Evolutionary conservation across 2,329 filamentous ascomycete genomes (phyloP), one percentile per base, ranked within the genome.

Genomic region (Pseudogymnoascus pannorum): DNA sequence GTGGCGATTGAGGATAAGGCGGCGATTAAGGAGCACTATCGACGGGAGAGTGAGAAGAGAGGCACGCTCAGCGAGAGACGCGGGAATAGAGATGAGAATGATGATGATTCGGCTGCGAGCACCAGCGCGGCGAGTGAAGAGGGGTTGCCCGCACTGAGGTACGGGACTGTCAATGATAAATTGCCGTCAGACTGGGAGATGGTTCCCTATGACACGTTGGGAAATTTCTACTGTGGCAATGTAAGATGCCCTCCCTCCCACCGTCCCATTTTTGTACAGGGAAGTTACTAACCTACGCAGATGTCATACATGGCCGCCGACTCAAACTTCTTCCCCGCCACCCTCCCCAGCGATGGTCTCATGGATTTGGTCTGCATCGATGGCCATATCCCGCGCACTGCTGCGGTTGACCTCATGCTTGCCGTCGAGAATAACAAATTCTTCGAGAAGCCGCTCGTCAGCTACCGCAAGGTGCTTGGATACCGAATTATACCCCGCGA

Each of bases 211-310:
- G 85, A 94, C 64, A 90, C 87, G 29, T 78, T 99, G 61, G 92
- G 92, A 54, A 97, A 91, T 70, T 96, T 99, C 73, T 97, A 95
- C 75, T 89, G 87, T 31, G 94, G 94, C 64, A 99, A 97, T 72
- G 86, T 87, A 71, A 76, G 84, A 77, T 18, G 9, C 12, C n/a
- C 14, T 22, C 4, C 48, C n/a, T 36, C 12, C 24, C 12, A 35
- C 5, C 4, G 3, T 48, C 8, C 9, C 20, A 14, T 3, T 29
- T 20, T 18, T n/a, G n/a, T 20, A 9, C 7, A 26, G 20, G 58
- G 26, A 5, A 57, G 26, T 5, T 58, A 7, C 60, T 54, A 31
- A 60, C 58, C 8, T 60, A 31, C 58, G n/a, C 33, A 88, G 85
- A 95, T 97, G 87, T 86, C 89, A 22, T 95, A 88, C 74, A 93